These are phyloP conservation scores for Phialemoniopsis sp. DNA, from an alignment of 2,329 filamentous ascomycete genomes.

Conservation along the genomic window DNA sequence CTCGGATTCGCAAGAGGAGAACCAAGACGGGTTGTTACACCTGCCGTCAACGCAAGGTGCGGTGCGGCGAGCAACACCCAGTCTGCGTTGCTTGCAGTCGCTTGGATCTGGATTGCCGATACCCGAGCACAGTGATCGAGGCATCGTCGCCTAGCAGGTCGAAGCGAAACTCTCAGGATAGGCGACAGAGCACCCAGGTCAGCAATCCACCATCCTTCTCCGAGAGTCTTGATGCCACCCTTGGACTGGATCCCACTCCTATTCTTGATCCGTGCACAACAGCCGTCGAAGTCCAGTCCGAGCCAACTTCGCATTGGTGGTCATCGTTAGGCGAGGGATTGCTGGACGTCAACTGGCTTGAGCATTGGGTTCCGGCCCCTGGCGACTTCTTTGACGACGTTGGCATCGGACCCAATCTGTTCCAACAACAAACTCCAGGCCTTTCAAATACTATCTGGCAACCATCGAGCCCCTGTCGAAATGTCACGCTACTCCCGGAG, in stretches of 20 bases:
- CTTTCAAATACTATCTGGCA: no score
- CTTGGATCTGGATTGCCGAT: slow-evolving; percentile 1
- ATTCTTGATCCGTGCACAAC: no score
- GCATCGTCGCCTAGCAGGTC: neutral
- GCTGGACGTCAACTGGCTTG: slow-evolving; percentile 6
- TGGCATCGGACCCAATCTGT: neutral
- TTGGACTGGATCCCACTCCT: no score
- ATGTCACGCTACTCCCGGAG: slow-evolving; percentile 2
- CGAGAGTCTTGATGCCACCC: no score
- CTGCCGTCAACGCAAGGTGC: slow-evolving; percentile 6
- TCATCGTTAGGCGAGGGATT: slow-evolving; percentile 4
- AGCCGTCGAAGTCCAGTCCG: neutral
- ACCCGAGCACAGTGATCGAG: neutral
- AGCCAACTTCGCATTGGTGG: slow-evolving; percentile 2
- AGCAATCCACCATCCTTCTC: no score
- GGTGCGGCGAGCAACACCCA: slow-evolving; percentile 4
- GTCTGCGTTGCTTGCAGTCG: slow-evolving; percentile 2
- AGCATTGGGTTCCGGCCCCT: slow-evolving; percentile 2
- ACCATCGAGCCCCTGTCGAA: slow-evolving; percentile 1
- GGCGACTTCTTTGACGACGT: neutral
- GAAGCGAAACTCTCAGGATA: neutral
- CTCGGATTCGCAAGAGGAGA: slow-evolving; percentile 2
- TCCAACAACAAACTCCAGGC: neutral
- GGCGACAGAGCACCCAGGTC: neutral
- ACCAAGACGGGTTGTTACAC: slow-evolving; percentile 5